These are phyloP conservation scores for Wickerhamiella kurtzmanii DNA, from an alignment of 805 yeast species.

Conservation along the genomic window DNA sequence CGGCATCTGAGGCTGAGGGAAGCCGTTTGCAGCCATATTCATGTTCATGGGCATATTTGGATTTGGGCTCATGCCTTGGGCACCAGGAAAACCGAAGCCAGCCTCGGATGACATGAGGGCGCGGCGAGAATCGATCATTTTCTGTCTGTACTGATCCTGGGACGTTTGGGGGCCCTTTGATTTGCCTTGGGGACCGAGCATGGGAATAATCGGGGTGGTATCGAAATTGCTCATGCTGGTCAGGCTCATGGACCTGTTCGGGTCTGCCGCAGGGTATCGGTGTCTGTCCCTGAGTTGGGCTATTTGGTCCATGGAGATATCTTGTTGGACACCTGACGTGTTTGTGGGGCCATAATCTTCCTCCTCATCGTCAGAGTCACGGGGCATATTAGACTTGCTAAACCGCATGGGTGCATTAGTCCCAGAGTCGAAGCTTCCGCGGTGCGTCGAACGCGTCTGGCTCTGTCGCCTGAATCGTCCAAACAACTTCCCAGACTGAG, in stretches of 20 bases:
- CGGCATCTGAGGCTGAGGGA: not conserved
- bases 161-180: conserved; percentile 2
- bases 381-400: conserved; percentile 8
- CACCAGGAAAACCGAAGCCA: conserved; percentile 15
- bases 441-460: conserved; percentile 1
- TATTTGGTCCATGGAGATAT: conserved; percentile 17
- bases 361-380: conserved; percentile 19
- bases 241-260: conserved; percentile 22
- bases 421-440: not conserved
- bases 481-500: conserved; percentile 5
- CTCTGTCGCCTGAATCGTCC: conserved; percentile 3
- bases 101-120: conserved; percentile 15
- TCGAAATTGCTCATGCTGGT: conserved; percentile 24
- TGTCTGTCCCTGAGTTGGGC: conserved; percentile 23
- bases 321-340: conserved; percentile 1
- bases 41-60: not conserved
- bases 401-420: not conserved
- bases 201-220: conserved; percentile 28
- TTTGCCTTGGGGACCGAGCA: conserved; percentile 15
- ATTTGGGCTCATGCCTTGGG: not conserved
- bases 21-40: not conserved
- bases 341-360: conserved; percentile 17
- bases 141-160: conserved; percentile 20
- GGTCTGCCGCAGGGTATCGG: conserved; percentile 23
- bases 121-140: conserved; percentile 20